Base-by-base conservation (phyloP, 202 grass and related monocot species). In the Eragrostis tef region DNA sequence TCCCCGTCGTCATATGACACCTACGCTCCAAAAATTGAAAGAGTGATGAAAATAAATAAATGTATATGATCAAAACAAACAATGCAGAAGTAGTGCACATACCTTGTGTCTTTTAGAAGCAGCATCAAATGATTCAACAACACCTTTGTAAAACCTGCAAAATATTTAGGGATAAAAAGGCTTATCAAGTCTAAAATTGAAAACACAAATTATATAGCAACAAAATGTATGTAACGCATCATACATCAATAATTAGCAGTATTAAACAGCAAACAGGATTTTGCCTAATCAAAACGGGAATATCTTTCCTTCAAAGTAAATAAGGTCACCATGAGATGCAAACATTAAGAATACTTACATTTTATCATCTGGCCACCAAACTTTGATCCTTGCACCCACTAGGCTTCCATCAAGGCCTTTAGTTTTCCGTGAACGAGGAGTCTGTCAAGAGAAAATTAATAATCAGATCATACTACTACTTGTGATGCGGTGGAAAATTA, bases 341-440 rank as follows among this genome's bases (percentile, higher is more conserved):
- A 59, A 6, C 52, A 25, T 70, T 49, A 49, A 79, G 46, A 71
- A 74, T 49, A 86, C 94, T 91, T 97, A 97, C 94, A 62, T 87
- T 77, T 91, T 73, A 64, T 97, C 94, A 29, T 97, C 89, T 6
- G 94, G 94, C 94, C 94, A 97, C 94, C 94, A 97, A 43, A 97
- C 94, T 97, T 91, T 93, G 71, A 97, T 88, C 83, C 71, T 93
- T 7, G 88, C 2, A 81, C 91, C 89, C 71, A 97, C 58, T 60
- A 97, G 77, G 70, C 81, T 84, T 79, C 6, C 68, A 86, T 93
- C 91, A 68, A 89, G 79, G 46, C 88, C 87, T 83, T 89, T 93
- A 26, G 46, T 88, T 70, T 89, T 90, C 82, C 74, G 81, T 82
- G 81, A 69, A 74, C 80, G 84, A 79, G 79, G 70, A 80, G 29